These are phyloP conservation scores for Phialophora expanda DNA, from an alignment of 2,329 filamentous ascomycete species.

Conservation along the genomic window DNA sequence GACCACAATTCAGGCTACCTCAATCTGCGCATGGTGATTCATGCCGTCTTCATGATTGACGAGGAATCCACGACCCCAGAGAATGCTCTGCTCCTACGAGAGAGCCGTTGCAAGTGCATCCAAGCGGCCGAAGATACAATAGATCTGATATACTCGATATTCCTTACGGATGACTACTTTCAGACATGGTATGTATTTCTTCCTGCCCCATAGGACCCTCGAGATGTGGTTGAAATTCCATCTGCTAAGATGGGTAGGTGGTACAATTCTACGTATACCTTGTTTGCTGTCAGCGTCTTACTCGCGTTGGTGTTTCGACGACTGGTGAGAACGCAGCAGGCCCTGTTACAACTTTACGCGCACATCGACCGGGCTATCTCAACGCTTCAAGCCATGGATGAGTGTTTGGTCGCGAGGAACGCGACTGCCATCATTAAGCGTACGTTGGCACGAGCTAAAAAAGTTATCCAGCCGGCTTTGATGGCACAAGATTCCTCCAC, in stretches of 20 bases:
- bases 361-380: conserved; percentile 48
- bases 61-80: conserved; percentile 40
- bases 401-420: conserved; percentile 49
- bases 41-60: conserved; percentile 42
- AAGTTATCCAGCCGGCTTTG: conserved; percentile 21
- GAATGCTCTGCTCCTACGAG: conserved; percentile 42
- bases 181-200: conserved; percentile 46
- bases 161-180: conserved; percentile 48
- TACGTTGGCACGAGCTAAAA: conserved; percentile 23
- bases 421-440: conserved; percentile 37
- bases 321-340: conserved; percentile 43
- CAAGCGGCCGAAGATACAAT: conserved; percentile 49
- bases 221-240: background rate
- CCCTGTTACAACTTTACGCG: conserved; percentile 40
- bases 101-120: conserved; percentile 41
- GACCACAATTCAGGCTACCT: conserved; percentile 42
- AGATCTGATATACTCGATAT: conserved; percentile 50
- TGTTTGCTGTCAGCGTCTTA: conserved; percentile 43
- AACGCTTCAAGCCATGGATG: conserved; percentile 51
- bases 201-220: too few species aligned
- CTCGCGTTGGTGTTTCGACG: conserved; percentile 46
- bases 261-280: conserved; percentile 52
- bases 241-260: conserved; percentile 36
- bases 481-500: background rate
- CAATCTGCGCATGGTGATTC: conserved; percentile 50